Evolutionary conservation across 208 protist species (phyloP).

Genomic region (Porcisia hertigi): DNA sequence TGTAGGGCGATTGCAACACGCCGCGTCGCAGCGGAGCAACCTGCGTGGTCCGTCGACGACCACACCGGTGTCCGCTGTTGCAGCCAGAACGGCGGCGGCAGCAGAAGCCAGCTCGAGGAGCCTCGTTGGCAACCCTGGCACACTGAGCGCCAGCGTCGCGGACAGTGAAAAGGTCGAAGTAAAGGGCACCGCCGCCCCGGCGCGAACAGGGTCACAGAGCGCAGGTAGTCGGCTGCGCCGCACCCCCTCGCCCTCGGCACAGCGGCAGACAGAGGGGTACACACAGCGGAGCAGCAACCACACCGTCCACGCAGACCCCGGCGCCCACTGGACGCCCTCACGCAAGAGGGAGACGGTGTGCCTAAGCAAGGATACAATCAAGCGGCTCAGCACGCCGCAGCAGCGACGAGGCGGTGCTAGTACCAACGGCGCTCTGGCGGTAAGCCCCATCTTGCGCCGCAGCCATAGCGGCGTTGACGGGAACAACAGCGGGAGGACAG

Average conservation of each 20-base stretch:
- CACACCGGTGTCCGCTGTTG: not conserved
- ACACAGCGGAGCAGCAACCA: conserved; percentile 1
- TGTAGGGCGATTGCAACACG: not conserved
- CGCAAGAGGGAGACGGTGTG: conserved; percentile 20
- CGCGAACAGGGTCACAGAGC: not conserved
- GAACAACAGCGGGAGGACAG: conserved; percentile 12
- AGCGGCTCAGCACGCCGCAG: conserved; percentile 27
- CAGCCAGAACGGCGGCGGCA: not conserved
- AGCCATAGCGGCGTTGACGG: conserved; percentile 8
- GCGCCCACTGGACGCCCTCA: conserved; percentile 4
- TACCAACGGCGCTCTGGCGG: not conserved
- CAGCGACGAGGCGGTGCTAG: conserved; percentile 6
- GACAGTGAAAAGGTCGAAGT: not conserved
- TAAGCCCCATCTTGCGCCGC: conserved; percentile 13
- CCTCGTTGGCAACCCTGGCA: not conserved
- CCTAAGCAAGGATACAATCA: conserved; percentile 28
- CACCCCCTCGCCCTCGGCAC: not conserved
- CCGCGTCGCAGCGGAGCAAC: not conserved
- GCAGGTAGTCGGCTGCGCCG: not conserved
- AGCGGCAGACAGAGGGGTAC: not conserved
- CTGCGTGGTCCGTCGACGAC: not conserved
- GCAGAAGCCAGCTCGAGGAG: not conserved
- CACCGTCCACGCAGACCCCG: conserved; percentile 7
- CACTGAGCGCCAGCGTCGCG: not conserved
- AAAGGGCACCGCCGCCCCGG: not conserved